Evolutionary conservation across 352 stramenopile genomes (phyloP), one percentile per base, ranked within the genome.

Genomic region (Plasmopara viticola): DNA sequence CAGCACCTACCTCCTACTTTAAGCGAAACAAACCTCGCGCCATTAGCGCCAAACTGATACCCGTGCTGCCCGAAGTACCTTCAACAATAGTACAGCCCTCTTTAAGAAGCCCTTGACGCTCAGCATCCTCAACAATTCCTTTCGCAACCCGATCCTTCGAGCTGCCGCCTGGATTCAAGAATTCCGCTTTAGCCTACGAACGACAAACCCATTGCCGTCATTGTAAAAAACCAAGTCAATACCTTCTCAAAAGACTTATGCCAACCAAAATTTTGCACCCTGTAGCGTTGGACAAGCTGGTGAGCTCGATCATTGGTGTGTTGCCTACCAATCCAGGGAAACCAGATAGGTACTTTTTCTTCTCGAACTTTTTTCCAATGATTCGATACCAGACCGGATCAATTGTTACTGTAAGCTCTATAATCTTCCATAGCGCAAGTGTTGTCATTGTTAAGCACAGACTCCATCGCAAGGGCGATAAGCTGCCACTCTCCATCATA

Each of bases 71-170:
- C 1, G 90, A 98, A 4, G 96, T 98, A 42, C 96, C 97, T 72
- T 99, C 96, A 5, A 99, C 83, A 38, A 99, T 96, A 4, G 96
- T 87, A 4, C 96, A 94, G 50, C 94, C 91, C 28, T 78, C 62
- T 15, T 78, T 82, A n/a, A 99, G 60, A 37, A 93, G 53, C 2
- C 89, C 90, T 25, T 75, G 64, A 40, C 72, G 58, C 69, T 99
- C 96, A 0, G 95, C 95, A 41, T 96, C 78, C 45, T 95, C 74
- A 37, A 99, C 90, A 64, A 99, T 98, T 42, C 74, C 84, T 50
- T 95, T 86, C 6, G 96, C 97, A 7, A 98, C 86, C 20, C 97
- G 84, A 68, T 99, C 96, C 62, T 99, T 99, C 2, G 93, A 97
- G 44, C 92, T 98, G 9, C 95, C 95, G 31, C 95, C 95, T 4